Evolutionary conservation across 805 yeast species (phyloP), one percentile per base, ranked within the genome.

Genomic region (Ogataea paradorogensis): DNA sequence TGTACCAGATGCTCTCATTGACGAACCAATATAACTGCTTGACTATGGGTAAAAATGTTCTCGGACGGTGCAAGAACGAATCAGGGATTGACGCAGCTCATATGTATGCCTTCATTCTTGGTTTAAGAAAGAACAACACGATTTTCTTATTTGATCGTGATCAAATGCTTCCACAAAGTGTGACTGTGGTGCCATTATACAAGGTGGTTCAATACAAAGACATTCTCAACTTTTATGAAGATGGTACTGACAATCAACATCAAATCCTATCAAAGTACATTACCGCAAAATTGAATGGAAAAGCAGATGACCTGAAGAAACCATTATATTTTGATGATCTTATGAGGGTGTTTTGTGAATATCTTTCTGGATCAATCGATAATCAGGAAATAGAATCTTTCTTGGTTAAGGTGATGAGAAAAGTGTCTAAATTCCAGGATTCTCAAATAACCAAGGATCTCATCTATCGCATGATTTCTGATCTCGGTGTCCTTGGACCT

Each of bases 281-380:
- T 6, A 21, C 42, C 2, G 24, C 30, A 3, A 46, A 43, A 18
- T 23, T 53, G 18, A 31, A 40, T 10, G 29, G 35, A 10, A 18
- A 29, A 7, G 23, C 31, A 7, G 14, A 15, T 3, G 20, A 24
- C 2, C 32, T 42, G 9, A 29, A 45, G n/a, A 23, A 23, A 9
- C 70, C 73, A 0, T 25, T 35, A 11, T 35, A 51, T 42, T 68
- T 62, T 43, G 56, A 66, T 0, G 66, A 68, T 1, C 59, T 75
- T 4, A 52, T 80, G 10, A 63, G 62, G 15, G 46, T 82, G 33
- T 53, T 83, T 38, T 73, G 71, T 43, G 74, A 76, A 29, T 82
- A 76, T 54, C 69, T 76, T 2, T 74, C 77, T 6, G 82, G 80
- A 0, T 78, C 80, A 33, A 52, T 73, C 23, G 53, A 63, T 13